Base-by-base conservation (phyloP, 257 asterid species). In the Verbena officinalis region DNA sequence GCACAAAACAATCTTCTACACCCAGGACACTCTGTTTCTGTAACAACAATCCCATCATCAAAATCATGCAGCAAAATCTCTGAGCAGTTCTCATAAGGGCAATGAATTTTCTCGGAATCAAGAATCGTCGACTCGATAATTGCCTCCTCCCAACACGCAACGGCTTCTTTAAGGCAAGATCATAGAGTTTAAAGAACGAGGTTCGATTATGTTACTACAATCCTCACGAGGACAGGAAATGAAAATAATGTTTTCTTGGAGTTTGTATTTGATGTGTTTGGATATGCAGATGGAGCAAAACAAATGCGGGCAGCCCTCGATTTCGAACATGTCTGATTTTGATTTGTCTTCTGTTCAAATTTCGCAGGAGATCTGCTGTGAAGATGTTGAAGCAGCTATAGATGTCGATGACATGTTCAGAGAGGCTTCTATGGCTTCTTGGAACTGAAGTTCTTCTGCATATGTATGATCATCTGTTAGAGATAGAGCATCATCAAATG, bases 1-100 rank as follows among this genome's bases (percentile, higher is more conserved):
- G 76, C 88, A 15, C 95, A 84, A 62, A 87, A 73, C 72, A 75
- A 34, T 57, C 79, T 77, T 13, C 72, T 23, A 55, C 92, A 84
- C 44, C 42, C 16, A 0, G 86, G 88, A 45, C 95, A 84, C 59
- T 69, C 82, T 0, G 79, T 64, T 21, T 65, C 77, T 12, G 52
- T 71, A 13, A 80, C 22, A 0, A 33, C 17, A 20, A 30, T 67
- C 39, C 63, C 69, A 1, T 34, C 76, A 0, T 38, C 76, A 0
- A 23, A 65, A 19, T 80, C 89, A 2, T 70, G 39, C 6, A 87
- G 69, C 69, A 84, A 6, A 56, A 84, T 50, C 19, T 70, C 84
- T 0, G 76, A 67, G 54, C 92, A 87, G 6, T 66, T 66, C 23
- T 22, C 61, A 1, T 55, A 77, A 0, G 95, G 95, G 19, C 95